These are phyloP conservation scores for Amanita rubescens DNA, from an alignment of 768 basidiomycete species.

Conservation along the genomic window DNA sequence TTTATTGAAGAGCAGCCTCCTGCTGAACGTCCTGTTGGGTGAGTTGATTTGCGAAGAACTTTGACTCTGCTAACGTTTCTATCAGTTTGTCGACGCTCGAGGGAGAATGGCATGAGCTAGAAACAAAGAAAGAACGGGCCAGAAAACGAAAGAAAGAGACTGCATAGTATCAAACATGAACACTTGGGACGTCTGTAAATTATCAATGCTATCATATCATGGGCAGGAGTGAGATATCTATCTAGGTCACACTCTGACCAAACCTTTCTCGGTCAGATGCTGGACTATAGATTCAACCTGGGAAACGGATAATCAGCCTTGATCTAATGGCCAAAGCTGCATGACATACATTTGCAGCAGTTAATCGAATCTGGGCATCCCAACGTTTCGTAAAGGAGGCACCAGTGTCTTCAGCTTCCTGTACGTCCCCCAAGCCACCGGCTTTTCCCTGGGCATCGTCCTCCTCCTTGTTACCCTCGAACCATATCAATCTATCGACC, in stretches of 20 bases:
- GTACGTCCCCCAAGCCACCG: slow-evolving; percentile 86
- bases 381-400: slow-evolving; percentile 90
- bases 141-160: slow-evolving; percentile 67
- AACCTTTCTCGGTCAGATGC: slow-evolving; percentile 62
- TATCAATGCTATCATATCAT: slow-evolving; percentile 24
- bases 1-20: slow-evolving; percentile 75
- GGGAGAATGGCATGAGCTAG: slow-evolving; percentile 98
- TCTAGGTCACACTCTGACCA: slow-evolving; percentile 36
- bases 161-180: slow-evolving; percentile 21
- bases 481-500: slow-evolving; percentile 90
- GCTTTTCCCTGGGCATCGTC: slow-evolving; percentile 93
- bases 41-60: slow-evolving; percentile 21
- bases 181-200: slow-evolving; percentile 14
- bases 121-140: slow-evolving; percentile 87
- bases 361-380: slow-evolving; percentile 90
- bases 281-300: slow-evolving; percentile 88
- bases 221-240: slow-evolving; percentile 10
- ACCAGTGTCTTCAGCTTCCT: slow-evolving; percentile 81
- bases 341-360: slow-evolving; percentile 70
- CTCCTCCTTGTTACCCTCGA: slow-evolving; percentile 80
- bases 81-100: slow-evolving; percentile 68
- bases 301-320: slow-evolving; percentile 6
- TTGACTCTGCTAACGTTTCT: slow-evolving; percentile 1
- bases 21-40: slow-evolving; percentile 75
- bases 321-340: slow-evolving; percentile 1